A percentile compares a stretch with the other conserved stretches of the same genome.
Evolutionary conservation across 1,284 basidiomycete genomes (phyloP).

Genomic region (Flammula alnicola): DNA sequence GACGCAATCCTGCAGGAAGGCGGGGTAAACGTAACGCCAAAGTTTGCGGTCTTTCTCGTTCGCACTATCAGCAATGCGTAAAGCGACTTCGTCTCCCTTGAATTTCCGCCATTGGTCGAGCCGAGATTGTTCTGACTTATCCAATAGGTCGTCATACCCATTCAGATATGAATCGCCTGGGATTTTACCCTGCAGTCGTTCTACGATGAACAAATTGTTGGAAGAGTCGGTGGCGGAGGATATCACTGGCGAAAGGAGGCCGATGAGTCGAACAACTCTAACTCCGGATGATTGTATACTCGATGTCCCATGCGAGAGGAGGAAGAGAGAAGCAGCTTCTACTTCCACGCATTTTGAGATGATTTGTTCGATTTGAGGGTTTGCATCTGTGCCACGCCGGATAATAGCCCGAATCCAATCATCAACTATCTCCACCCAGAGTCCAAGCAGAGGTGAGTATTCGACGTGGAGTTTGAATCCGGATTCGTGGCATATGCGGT

Average conservation of each 20-base stretch:
- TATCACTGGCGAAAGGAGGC: conserved; percentile 49
- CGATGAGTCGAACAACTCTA: conserved; percentile 61
- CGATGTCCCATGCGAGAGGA: conserved; percentile 69
- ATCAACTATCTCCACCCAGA: conserved; percentile 82
- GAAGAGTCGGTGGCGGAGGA: conserved; percentile 33
- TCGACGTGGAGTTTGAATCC: conserved; percentile 69
- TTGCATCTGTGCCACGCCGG: conserved; percentile 43
- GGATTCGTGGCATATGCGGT: conserved; percentile 71
- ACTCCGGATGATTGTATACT: conserved; percentile 62
- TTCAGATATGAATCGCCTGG: conserved; percentile 51
- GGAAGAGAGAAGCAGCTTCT: conserved; percentile 77
- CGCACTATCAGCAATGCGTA: conserved; percentile 71
- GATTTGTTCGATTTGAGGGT: conserved; percentile 48
- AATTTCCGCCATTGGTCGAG: conserved; percentile 67
- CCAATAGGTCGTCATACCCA: conserved; percentile 71
- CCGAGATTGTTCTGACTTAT: conserved; percentile 59
- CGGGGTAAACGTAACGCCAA: conserved; percentile 74
- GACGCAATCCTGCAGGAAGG: conserved; percentile 60
- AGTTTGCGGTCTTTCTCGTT: conserved; percentile 66
- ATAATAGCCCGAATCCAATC: conserved; percentile 62
- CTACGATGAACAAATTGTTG: conserved; percentile 44
- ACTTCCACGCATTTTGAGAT: conserved; percentile 59
- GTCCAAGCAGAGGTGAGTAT: conserved; percentile 61
- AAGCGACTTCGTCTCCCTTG: conserved; percentile 52
- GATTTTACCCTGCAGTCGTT: conserved; percentile 53